phyloP scores from a whole-genome alignment of 2,329 filamentous ascomycete genomes.

The Dichotomopilus funicola region DNA sequence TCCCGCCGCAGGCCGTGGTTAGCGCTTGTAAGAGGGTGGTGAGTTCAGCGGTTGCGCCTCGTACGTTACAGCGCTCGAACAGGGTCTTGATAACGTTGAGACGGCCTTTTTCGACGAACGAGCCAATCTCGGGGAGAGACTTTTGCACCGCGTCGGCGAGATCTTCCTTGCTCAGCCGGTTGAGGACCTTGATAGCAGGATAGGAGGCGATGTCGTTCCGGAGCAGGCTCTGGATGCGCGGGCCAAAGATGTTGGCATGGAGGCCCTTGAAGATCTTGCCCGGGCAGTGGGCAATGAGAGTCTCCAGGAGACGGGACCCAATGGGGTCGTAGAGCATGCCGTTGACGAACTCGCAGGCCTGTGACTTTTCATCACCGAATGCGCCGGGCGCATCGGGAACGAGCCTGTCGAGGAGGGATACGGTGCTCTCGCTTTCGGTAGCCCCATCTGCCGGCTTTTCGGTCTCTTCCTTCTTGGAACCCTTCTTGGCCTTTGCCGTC shows the following conservation, averaged over 20 bases:
- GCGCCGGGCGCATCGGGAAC: slow-evolving; percentile 69
- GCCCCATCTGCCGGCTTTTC: slow-evolving; percentile 30
- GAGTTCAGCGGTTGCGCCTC: slow-evolving; percentile 50
- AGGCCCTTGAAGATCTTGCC: slow-evolving; percentile 88
- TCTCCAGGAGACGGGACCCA: slow-evolving; percentile 84
- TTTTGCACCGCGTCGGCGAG: slow-evolving; percentile 64
- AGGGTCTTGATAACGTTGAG: slow-evolving; percentile 74
- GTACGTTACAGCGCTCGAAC: slow-evolving; percentile 72
- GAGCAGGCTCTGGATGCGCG: slow-evolving; percentile 70
- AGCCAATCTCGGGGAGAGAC: slow-evolving; percentile 65
- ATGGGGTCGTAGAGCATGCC: slow-evolving; percentile 84
- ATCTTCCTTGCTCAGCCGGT: slow-evolving; percentile 80
- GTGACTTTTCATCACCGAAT: slow-evolving; percentile 64
- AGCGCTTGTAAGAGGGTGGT: slow-evolving; percentile 42
- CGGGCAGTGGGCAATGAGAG: slow-evolving; percentile 70
- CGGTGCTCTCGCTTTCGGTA: slow-evolving; percentile 20
- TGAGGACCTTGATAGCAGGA: slow-evolving; percentile 74
- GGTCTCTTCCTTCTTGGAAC: slow-evolving; percentile 37
- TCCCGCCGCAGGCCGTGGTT: slow-evolving; percentile 41
- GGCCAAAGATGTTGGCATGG: slow-evolving; percentile 72
- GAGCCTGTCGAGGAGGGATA: slow-evolving; percentile 64
- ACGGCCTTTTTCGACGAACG: slow-evolving; percentile 66
- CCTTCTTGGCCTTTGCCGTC: slow-evolving; percentile 57
- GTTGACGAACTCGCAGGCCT: slow-evolving; percentile 71
- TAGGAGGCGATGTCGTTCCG: slow-evolving; percentile 89